Evolutionary conservation across 176 grass and related monocot species (phyloP).

Genomic region (Oryza longistaminata): DNA sequence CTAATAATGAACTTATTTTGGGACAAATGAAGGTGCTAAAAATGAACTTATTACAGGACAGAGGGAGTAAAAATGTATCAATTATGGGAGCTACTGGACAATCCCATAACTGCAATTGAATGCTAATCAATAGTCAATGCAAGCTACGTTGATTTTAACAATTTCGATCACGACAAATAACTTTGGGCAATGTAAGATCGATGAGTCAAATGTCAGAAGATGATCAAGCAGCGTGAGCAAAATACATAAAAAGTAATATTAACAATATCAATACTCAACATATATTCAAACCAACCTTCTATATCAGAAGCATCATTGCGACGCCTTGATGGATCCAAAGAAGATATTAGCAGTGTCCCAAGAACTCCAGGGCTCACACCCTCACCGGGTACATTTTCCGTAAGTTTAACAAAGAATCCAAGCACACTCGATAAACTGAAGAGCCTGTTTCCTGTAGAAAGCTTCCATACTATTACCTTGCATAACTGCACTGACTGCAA

Average conservation of each 20-base stretch:
- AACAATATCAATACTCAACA: constrained; percentile 3
- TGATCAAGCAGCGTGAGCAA: background rate
- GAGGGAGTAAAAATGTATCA: background rate
- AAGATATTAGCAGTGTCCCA: constrained; percentile 78
- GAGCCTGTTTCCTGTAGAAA: constrained; percentile 92
- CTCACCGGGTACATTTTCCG: constrained; percentile 81
- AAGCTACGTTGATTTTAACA: background rate
- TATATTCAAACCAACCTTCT: constrained; percentile 62
- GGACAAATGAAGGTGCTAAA: too few relatives aligned
- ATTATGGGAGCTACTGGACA: background rate
- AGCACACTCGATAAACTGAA: constrained; percentile 89
- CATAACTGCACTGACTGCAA: constrained; percentile 89
- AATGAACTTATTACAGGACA: too few relatives aligned
- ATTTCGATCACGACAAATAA: background rate
- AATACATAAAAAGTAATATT: background rate
- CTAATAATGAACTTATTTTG: too few relatives aligned
- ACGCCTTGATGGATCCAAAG: constrained; percentile 83
- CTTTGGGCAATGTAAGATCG: background rate
- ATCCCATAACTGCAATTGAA: background rate
- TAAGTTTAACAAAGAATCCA: constrained; percentile 82
- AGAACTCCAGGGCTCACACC: constrained; percentile 73
- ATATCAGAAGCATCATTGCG: constrained; percentile 79
- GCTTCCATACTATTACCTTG: constrained; percentile 79
- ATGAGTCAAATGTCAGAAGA: constrained; percentile 3
- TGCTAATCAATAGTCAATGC: background rate